A percentile compares a stretch with the other conserved stretches of the same genome.
These are phyloP conservation scores for Tolypocladium pustulatum DNA, from an alignment of 2,329 filamentous ascomycete species.

Conservation along the genomic window DNA sequence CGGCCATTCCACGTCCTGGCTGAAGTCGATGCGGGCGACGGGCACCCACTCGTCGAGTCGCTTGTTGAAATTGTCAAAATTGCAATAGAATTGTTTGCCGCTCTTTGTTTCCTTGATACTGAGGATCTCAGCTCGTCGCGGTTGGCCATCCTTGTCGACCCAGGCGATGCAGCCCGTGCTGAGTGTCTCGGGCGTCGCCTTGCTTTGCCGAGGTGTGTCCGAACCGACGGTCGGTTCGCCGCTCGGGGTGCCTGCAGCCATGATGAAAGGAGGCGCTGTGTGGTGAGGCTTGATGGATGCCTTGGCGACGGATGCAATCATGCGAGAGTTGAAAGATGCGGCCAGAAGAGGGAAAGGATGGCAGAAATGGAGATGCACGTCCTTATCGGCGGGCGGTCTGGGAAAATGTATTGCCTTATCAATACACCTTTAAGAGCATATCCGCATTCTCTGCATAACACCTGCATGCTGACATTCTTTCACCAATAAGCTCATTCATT, in stretches of 20 bases:
- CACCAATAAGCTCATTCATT: neutral
- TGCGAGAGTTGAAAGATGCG: neutral
- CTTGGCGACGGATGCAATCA: neutral
- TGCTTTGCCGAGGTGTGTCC: slow-evolving; percentile 55
- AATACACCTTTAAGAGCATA: neutral
- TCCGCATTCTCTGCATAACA: neutral
- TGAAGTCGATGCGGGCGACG: slow-evolving; percentile 71
- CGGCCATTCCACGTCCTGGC: slow-evolving; percentile 92
- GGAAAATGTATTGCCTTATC: neutral
- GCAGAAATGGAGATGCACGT: neutral
- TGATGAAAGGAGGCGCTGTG: slow-evolving; percentile 28
- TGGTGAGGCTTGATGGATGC: slow-evolving; percentile 13
- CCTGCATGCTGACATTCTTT: neutral
- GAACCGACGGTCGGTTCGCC: slow-evolving; percentile 46
- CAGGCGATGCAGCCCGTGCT: slow-evolving; percentile 49
- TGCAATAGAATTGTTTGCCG: slow-evolving; percentile 84
- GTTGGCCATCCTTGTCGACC: slow-evolving; percentile 64
- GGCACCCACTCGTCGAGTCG: slow-evolving; percentile 76
- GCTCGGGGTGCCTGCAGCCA: slow-evolving; percentile 38
- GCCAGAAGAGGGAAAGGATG: neutral
- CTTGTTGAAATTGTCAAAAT: slow-evolving; percentile 98
- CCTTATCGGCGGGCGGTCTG: neutral
- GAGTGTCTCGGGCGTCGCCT: slow-evolving; percentile 76
- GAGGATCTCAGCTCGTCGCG: slow-evolving; percentile 90
- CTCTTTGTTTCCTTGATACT: slow-evolving; percentile 86